Base-by-base conservation (phyloP, 2,329 filamentous ascomycete species). In the Xylaria sp. region DNA sequence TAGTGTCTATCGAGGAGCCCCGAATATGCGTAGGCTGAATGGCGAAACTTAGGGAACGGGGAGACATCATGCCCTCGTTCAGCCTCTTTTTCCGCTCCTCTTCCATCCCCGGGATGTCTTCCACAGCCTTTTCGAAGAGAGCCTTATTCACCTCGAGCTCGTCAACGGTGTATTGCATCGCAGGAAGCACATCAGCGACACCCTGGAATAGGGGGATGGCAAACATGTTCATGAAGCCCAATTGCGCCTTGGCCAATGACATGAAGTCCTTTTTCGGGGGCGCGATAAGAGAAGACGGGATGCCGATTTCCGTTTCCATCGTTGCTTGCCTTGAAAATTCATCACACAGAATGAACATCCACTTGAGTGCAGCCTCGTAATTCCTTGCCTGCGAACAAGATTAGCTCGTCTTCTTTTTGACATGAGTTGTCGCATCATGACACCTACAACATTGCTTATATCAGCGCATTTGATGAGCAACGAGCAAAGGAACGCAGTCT, bases 401-500 rank as follows among this genome's bases (percentile, higher is more conserved):
- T 71, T 66, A 65, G 57, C 43, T 24, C 39, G 26, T 6, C 1
- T 39, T n/a, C 7, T 21, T 48, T 29, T 38, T 9, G 44, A n/a
- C 22, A 18, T 38, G 26, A 44, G 26, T 38, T 44, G 44, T 44
- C 29, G 22, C 49, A 44, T 44, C 17, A 46, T 21, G n/a, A 26
- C 34, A 87, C 90, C 72, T 81, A 93, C 90, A 71, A 97, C 94
- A 70, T 99, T 99, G 76, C 93, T 97, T 68, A 99, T 97, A 72
- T 99, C 94, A 38, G 94, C 94, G 70, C 94, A 97, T 72, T 99
- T 99, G 75, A 99, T 97, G 54, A 99, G 77, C 52, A 99, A 76
- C 13, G 92, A 92, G 73, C 94, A 97, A n/a, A 89, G 78, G 43
- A 97, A 75, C 8, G 90, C 86, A 62, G 88, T 89, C 62, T 92